Evolutionary conservation across 495 filamentous ascomycete genomes (phyloP), one percentile per base, ranked within the genome.

Genomic region (Podospora sp.): DNA sequence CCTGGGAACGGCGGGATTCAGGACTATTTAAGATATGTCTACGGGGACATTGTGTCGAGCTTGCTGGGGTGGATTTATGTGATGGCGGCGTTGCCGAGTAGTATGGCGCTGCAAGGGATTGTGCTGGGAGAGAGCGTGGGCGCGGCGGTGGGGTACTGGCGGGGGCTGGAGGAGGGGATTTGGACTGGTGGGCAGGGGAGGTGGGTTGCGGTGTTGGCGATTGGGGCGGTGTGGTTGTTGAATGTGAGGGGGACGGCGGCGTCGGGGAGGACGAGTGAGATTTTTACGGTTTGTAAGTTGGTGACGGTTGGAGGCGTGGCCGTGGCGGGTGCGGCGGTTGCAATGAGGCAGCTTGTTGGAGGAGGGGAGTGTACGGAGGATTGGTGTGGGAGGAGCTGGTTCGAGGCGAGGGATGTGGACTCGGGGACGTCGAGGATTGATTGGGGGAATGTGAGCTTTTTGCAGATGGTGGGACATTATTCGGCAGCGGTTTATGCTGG

Each of bases 1-100:
- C 22, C 53, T 3, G 26, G 22, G 16, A 57, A 57, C 53, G 53
- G 53, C 53, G 53, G 53, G 14, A 24, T 57, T 21, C 53, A 57
- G 53, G 53, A 57, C 9, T 57, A 57, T 21, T 21, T 57, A 18
- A 20, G 53, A 6, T 57, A 57, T 21, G 22, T 24, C 21, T 57
- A 57, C 26, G 53, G 53, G 3, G 53, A 57, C 18, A 26, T 25
- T 21, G 53, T 57, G 5, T 46, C 40, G 5, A 14, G 11, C 2
- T 14, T 46, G 40, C 14, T 46, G 16, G 40, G 11, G 14, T 46
- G 40, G 40, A 46, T 46, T 18, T 46, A 46, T 18, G 40, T 46
- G 11, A 18, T 46, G 40, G 40, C 40, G 5, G 40, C 40, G 40
- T 11, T 46, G 4, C 40, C 40, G 40, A 14, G 11, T 12, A 14